phyloP scores from a whole-genome alignment of 2,329 filamentous ascomycete species.

The Hymenoscyphus albidus region DNA sequence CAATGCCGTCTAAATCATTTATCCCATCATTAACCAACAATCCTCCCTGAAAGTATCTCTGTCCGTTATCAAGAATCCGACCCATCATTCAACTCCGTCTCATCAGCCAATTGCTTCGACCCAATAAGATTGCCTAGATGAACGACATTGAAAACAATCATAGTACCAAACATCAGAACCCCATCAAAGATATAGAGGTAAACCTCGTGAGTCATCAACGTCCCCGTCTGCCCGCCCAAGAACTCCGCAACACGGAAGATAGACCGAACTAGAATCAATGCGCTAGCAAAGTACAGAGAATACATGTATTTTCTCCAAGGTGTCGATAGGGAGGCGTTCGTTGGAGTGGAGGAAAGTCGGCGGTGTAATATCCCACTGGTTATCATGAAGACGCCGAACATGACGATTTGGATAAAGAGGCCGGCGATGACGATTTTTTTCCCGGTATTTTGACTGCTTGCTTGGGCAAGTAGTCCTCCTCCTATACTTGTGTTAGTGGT shows the following conservation, averaged over 20 bases:
- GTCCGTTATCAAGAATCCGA: neutral
- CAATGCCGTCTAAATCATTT: neutral
- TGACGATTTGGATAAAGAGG: conserved; percentile 46
- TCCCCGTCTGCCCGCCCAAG: conserved; percentile 41
- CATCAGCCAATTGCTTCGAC: conserved; percentile 1
- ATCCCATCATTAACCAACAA: neutral
- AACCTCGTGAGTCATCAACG: conserved; percentile 42
- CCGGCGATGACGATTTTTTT: conserved; percentile 45
- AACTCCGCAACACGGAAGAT: conserved; percentile 50
- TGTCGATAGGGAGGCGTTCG: conserved; percentile 1
- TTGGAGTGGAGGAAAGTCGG: conserved; percentile 16
- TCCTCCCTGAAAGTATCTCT: neutral
- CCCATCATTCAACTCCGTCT: conserved; percentile 5
- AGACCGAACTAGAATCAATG: conserved; percentile 46
- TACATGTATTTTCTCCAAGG: conserved; percentile 37
- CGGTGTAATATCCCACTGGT: conserved; percentile 20
- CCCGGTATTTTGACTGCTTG: conserved; percentile 32
- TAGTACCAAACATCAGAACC: conserved; percentile 40
- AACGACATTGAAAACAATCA: conserved; percentile 36
- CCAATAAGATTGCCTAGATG: conserved; percentile 36
- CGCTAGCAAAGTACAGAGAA: conserved; percentile 40
- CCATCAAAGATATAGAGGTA: conserved; percentile 47
- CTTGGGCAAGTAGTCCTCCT: conserved; percentile 21
- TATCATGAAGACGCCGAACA: conserved; percentile 49
- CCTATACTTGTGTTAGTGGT: conserved; percentile 13